Conservation (phyloP, 306 rosid species). For the Quercus cerris region DNA sequence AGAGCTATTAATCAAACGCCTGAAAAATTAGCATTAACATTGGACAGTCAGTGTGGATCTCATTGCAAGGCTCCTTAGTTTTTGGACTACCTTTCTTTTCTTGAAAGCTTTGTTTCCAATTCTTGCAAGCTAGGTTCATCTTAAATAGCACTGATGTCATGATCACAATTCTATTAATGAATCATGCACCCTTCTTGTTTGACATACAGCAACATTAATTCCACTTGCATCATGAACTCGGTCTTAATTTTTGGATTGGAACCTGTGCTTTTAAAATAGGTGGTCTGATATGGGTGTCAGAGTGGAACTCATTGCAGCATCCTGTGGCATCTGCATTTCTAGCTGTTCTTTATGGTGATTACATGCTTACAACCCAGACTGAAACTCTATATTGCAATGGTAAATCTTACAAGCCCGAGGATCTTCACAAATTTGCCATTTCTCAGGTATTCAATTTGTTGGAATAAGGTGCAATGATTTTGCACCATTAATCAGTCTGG, state of each 20-base stretch:
- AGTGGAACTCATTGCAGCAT: conserved; percentile 55
- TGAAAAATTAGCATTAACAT: neutral
- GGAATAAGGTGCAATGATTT: neutral
- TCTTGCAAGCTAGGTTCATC: neutral
- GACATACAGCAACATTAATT: too few species aligned
- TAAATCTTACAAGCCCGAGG: conserved; percentile 36
- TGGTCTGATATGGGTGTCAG: conserved; percentile 60
- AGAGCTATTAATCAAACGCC: neutral
- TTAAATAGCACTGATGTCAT: neutral
- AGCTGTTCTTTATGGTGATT: conserved; percentile 62
- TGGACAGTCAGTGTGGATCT: neutral
- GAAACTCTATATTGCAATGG: conserved; percentile 51
- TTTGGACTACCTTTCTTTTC: neutral
- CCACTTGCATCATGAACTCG: too few species aligned
- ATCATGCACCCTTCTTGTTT: too few species aligned
- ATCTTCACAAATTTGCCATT: conserved; percentile 58
- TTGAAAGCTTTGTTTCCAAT: neutral
- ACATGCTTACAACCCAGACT: conserved; percentile 55
- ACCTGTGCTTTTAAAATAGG: conserved; percentile 30
- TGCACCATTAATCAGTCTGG: neutral
- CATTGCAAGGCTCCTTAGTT: neutral
- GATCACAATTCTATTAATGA: too few species aligned
- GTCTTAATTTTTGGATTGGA: neutral
- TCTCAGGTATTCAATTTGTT: conserved; percentile 48
- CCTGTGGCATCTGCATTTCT: conserved; percentile 68